phyloP scores from a whole-genome alignment of 208 protist genomes.

The Naegleria fowleri region DNA sequence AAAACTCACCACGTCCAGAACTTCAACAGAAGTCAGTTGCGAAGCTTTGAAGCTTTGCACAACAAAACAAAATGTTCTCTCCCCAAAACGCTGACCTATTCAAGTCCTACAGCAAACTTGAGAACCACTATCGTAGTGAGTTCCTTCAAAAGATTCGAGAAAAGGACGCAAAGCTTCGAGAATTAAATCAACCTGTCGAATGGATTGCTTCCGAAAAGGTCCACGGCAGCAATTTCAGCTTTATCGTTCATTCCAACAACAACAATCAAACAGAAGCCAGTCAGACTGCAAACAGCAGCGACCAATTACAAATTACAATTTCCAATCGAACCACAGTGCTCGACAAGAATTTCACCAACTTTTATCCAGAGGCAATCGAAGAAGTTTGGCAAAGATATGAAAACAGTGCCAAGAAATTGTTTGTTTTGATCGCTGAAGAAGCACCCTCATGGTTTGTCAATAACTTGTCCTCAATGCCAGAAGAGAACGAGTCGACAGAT shows the following conservation, averaged over 20 bases:
- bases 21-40: no score
- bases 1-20: no score
- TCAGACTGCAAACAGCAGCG: neutral
- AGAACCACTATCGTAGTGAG: neutral
- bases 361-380: neutral
- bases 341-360: neutral
- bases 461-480: neutral
- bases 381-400: neutral
- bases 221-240: slow-evolving; percentile 11
- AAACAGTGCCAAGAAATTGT: neutral
- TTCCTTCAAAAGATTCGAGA: neutral
- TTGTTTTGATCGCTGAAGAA: neutral
- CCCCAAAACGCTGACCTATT: neutral
- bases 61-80: no score
- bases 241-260: neutral
- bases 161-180: neutral
- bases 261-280: no score
- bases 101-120: neutral
- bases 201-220: neutral
- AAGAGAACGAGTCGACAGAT: neutral
- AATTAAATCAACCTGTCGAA: neutral
- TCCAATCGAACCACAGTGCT: neutral
- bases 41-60: no score
- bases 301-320: neutral
- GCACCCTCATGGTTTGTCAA: neutral